Base-by-base conservation (phyloP, 1,284 basidiomycete genomes). In the Pholiota adiposa region DNA sequence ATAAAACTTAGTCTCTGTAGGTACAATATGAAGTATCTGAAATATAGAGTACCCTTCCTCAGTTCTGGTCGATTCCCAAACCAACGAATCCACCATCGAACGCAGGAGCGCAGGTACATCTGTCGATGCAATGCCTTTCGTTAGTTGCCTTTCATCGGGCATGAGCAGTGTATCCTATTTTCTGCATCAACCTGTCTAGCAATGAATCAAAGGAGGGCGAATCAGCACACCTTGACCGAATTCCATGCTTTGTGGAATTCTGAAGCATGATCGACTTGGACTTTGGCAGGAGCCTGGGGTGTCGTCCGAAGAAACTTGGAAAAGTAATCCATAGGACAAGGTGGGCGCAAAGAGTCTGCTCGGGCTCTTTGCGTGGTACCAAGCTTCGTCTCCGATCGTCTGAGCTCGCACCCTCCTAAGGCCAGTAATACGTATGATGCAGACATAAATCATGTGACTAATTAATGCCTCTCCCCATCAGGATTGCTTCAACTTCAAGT, bases 11-110 rank as follows among this genome's bases (percentile, higher is more conserved):
- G n/a, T 38, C 38, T 19, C n/a, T 27, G 27, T 19, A 33, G 14
- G 16, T 4, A 50, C 34, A 41, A 4, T n/a, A 21, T 12, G 11
- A n/a, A 51, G 1, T 18, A 23, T 11, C 21, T 23, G 18, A 36
- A 61, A 46, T 90, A 67, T 75, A n/a, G n/a, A n/a, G n/a, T n/a
- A 95, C 93, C 92, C 93, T 77, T 93, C 91, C 68, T 95, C 92
- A 18, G 84, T 86, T 62, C 88, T 81, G 16, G 90, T 89, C 23
- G 90, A 89, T 73, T 97, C 96, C 78, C 88, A 87, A 16, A 97
- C 93, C 46, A 98, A 81, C 2, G 92, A 83, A 73, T 96, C 92
- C 3, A 95, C 90, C 80, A 98, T 89, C n/a, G 87, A 85, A 69
- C 88, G 84, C 16, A 98, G 79, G 61, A 88, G 85, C 5, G 74